A percentile compares a stretch with the other conserved stretches of the same genome.
Evolutionary conservation across 352 stramenopile genomes (phyloP).

Genomic region (Plasmopara halstedii): DNA sequence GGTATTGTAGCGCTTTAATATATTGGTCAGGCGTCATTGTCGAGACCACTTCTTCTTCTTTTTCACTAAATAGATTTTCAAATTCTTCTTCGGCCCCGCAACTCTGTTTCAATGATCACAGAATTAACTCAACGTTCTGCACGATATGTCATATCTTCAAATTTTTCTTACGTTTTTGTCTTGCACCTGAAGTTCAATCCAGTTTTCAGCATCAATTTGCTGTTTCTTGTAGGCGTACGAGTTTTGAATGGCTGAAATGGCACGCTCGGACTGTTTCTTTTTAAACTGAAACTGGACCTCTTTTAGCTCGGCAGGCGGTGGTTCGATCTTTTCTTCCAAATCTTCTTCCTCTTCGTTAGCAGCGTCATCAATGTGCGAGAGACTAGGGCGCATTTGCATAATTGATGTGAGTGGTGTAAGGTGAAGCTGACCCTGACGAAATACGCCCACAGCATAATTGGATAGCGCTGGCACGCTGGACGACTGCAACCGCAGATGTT

Average conservation of each 20-base stretch:
- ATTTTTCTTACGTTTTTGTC: conserved; percentile 48
- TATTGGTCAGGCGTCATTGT: conserved; percentile 63
- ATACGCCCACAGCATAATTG: conserved; percentile 75
- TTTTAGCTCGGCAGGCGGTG: conserved; percentile 47
- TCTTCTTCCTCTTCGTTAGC: conserved; percentile 65
- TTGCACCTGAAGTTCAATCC: too few species aligned
- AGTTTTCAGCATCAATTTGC: too few species aligned
- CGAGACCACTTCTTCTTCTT: conserved; percentile 64
- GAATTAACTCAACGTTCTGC: too few species aligned
- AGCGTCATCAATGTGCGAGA: conserved; percentile 71
- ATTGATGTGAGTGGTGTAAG: conserved; percentile 57
- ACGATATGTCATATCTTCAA: too few species aligned
- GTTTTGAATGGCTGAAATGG: conserved; percentile 71
- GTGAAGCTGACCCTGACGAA: conserved; percentile 75
- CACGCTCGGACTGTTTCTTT: conserved; percentile 78
- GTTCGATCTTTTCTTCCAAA: conserved; percentile 42
- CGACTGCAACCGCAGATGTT: conserved; percentile 59
- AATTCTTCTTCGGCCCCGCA: conserved; percentile 58
- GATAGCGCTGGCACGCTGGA: conserved; percentile 51
- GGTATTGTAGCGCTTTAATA: conserved; percentile 70
- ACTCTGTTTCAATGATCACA: too few species aligned
- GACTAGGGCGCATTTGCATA: conserved; percentile 78
- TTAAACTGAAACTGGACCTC: conserved; percentile 86
- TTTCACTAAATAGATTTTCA: conserved; percentile 78
- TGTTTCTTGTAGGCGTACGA: conserved; percentile 64